Evolutionary conservation across 495 filamentous ascomycete genomes (phyloP).

Genomic region (Hypoxylon intermedium): DNA sequence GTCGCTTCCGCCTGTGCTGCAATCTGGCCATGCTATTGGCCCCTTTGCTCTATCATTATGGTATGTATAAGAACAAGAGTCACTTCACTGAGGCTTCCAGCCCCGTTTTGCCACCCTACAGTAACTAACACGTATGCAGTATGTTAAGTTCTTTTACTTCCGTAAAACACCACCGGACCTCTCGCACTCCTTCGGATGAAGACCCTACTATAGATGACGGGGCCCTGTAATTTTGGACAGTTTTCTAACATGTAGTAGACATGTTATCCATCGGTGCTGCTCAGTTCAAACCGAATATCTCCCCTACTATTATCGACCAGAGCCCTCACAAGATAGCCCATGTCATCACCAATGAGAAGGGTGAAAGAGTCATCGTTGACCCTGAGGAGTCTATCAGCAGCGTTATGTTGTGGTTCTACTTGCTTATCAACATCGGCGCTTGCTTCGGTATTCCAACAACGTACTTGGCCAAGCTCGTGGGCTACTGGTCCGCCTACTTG

Average conservation of each 20-base stretch:
- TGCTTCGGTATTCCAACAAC: conserved; percentile 60
- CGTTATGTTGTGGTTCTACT: conserved; percentile 70
- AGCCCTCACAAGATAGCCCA: conserved; percentile 61
- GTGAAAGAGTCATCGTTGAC: conserved; percentile 78
- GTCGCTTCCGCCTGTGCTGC: conserved; percentile 63
- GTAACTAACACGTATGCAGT: conserved; percentile 23
- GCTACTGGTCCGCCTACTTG: conserved; percentile 76
- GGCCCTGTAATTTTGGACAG: conserved; percentile 32
- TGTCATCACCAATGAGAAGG: conserved; percentile 68
- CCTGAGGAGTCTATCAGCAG: conserved; percentile 76
- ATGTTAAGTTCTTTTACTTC: conserved; percentile 4
- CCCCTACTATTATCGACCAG: conserved; percentile 76
- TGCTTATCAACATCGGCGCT: conserved; percentile 79
- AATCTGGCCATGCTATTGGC: conserved; percentile 60
- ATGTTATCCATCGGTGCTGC: conserved; percentile 64
- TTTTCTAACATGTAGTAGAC: conserved; percentile 48
- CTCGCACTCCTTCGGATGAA: neutral
- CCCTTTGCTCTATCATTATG: conserved; percentile 63
- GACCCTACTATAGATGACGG: too few species aligned
- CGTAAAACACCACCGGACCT: neutral
- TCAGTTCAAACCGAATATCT: conserved; percentile 71
- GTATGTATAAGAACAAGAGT: conserved; percentile 24
- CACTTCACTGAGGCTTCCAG: neutral
- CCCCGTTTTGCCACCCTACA: neutral
- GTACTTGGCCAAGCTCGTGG: conserved; percentile 58